Evolutionary conservation across 228 moss, liverwort and hornwort species (phyloP).

Genomic region (Sphagnum magellanicum): DNA sequence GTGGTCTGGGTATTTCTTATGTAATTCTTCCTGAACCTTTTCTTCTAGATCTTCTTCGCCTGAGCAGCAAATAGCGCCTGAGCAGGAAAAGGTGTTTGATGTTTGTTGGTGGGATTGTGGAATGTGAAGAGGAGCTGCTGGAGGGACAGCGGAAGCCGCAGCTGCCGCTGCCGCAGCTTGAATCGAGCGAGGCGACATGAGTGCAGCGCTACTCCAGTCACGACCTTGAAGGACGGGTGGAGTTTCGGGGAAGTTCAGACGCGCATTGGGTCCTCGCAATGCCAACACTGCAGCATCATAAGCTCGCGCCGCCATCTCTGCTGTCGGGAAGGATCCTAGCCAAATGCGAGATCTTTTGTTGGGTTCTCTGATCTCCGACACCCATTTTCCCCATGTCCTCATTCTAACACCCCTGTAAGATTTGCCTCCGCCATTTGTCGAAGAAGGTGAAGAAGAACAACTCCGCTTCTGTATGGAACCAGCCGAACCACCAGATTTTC

Average conservation of each 20-base stretch:
- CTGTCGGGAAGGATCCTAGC: constrained; percentile 41
- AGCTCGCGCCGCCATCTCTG: constrained; percentile 47
- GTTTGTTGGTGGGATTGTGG: too few species aligned
- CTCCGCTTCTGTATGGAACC: too few species aligned
- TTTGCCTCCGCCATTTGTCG: too few species aligned
- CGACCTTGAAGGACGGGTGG: constrained; percentile 10
- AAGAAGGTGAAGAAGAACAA: too few species aligned
- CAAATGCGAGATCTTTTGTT: constrained; percentile 42
- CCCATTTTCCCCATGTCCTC: constrained; percentile 52
- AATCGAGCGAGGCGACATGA: constrained; percentile 29
- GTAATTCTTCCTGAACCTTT: too few species aligned
- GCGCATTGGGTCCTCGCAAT: constrained; percentile 24
- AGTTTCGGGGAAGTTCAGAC: constrained; percentile 35
- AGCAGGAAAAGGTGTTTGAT: too few species aligned
- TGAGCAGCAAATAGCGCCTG: too few species aligned
- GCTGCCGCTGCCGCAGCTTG: constrained; percentile 38
- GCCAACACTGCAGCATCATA: constrained; percentile 43
- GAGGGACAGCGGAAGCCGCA: constrained; percentile 23
- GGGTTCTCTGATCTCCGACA: constrained; percentile 38
- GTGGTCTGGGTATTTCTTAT: too few species aligned
- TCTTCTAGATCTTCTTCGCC: too few species aligned
- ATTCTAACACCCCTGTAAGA: constrained; percentile 24
- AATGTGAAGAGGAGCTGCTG: too few species aligned
- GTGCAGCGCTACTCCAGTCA: constrained; percentile 8
- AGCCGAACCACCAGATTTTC: too few species aligned